A percentile compares a stretch with the other conserved stretches of the same genome.
These are phyloP conservation scores for Strobilomyces confusus DNA, from an alignment of 768 basidiomycete species.

Conservation along the genomic window DNA sequence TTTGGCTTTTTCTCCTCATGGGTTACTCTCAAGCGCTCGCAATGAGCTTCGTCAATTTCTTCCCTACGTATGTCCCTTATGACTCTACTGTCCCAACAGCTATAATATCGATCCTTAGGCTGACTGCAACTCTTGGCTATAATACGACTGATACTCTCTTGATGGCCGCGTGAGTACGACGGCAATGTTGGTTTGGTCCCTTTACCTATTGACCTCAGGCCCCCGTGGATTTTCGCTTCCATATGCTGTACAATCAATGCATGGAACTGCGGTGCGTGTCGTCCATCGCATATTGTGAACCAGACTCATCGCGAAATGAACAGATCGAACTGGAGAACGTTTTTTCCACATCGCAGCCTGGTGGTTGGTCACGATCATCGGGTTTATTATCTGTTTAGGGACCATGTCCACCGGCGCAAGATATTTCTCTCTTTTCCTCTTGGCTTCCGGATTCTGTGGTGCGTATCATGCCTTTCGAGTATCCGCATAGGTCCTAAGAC, in stretches of 20 bases:
- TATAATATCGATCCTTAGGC: conserved; percentile 20
- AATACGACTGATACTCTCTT: conserved; percentile 54
- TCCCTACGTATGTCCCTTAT: conserved; percentile 45
- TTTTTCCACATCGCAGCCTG: neutral
- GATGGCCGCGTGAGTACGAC: conserved; percentile 48
- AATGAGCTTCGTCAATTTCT: conserved; percentile 59
- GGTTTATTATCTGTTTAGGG: neutral
- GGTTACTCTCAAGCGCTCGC: conserved; percentile 24
- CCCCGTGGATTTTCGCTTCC: conserved; percentile 47
- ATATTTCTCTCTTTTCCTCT: neutral
- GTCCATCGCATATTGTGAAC: no score
- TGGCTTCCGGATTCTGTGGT: neutral
- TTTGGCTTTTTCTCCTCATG: conserved; percentile 53
- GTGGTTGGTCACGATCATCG: neutral
- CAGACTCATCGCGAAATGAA: no score
- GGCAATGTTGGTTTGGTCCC: neutral
- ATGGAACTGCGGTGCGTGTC: no score
- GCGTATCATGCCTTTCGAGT: no score
- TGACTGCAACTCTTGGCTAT: conserved; percentile 42
- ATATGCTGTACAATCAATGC: no score
- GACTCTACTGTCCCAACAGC: no score
- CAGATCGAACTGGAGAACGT: no score
- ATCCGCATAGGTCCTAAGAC: no score
- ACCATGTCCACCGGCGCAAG: neutral
- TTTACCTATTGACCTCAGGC: conserved; percentile 32